Evolutionary conservation across 177 flowering plant genomes (phyloP).

Genomic region (Vitis hybrid): DNA sequence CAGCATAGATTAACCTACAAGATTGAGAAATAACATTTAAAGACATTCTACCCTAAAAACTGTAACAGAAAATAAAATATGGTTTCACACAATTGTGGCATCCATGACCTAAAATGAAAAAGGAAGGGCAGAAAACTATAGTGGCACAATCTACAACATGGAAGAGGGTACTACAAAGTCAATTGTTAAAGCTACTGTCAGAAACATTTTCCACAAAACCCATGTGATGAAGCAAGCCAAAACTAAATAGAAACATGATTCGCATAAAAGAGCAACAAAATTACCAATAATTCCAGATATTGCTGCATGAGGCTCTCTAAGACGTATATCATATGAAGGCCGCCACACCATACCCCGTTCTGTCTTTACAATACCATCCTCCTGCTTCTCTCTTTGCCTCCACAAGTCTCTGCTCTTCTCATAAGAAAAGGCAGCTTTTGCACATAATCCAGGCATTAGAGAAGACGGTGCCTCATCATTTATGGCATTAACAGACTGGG

Average conservation of each 20-base stretch:
- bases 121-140: too few relatives aligned
- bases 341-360: constrained; percentile 28
- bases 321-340: constrained; percentile 67
- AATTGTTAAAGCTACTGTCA: too few relatives aligned
- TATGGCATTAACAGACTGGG: constrained; percentile 39
- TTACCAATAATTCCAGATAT: constrained; percentile 84
- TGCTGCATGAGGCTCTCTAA: constrained; percentile 75
- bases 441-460: constrained; percentile 76
- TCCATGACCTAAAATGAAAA: too few relatives aligned
- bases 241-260: background rate
- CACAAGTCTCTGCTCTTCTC: constrained; percentile 74
- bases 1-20: too few relatives aligned
- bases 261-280: background rate
- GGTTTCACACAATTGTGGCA: too few relatives aligned
- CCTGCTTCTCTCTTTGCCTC: constrained; percentile 56
- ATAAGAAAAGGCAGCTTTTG: constrained; percentile 81
- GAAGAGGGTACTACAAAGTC: too few relatives aligned
- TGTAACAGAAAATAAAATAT: too few relatives aligned
- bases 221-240: too few relatives aligned
- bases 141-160: too few relatives aligned
- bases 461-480: constrained; percentile 48
- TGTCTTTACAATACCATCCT: constrained; percentile 40
- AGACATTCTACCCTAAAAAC: too few relatives aligned
- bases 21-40: too few relatives aligned
- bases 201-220: background rate